These are phyloP conservation scores for Capsicum rhomboideum DNA, from an alignment of 257 asterid genomes.

Conservation along the genomic window DNA sequence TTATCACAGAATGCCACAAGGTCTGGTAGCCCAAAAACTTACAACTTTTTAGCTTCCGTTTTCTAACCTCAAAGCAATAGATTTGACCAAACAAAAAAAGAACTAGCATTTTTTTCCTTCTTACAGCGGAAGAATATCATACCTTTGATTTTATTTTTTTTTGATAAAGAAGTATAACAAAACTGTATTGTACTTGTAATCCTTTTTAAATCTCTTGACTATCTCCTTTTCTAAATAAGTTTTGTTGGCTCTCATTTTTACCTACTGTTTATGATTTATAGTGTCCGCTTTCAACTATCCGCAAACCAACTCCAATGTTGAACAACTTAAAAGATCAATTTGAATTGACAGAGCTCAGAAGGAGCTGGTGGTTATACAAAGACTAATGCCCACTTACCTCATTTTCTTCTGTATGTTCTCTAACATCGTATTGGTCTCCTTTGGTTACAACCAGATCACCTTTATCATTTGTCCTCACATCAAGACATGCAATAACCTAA, in stretches of 20 bases:
- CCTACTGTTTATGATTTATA: no score
- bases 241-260: background rate
- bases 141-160: background rate
- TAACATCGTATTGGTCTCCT: constrained; percentile 96
- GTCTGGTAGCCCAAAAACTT: background rate
- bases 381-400: constrained; percentile 39
- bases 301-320: background rate
- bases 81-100: background rate
- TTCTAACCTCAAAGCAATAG: background rate
- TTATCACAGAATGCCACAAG: background rate
- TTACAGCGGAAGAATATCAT: background rate
- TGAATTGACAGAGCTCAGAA: background rate
- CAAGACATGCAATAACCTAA: constrained; percentile 99
- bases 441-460: constrained; percentile 97
- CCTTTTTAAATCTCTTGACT: background rate
- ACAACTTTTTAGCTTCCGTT: background rate
- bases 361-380: background rate
- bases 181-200: background rate
- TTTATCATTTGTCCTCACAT: constrained; percentile 82
- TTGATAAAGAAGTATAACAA: background rate
- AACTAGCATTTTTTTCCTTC: background rate
- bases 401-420: constrained; percentile 67
- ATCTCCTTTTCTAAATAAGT: background rate
- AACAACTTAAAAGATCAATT: background rate
- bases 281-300: background rate